Evolutionary conservation across 192 early-diverging fungal species (phyloP).

Genomic region (Dimargaris verticillata): DNA sequence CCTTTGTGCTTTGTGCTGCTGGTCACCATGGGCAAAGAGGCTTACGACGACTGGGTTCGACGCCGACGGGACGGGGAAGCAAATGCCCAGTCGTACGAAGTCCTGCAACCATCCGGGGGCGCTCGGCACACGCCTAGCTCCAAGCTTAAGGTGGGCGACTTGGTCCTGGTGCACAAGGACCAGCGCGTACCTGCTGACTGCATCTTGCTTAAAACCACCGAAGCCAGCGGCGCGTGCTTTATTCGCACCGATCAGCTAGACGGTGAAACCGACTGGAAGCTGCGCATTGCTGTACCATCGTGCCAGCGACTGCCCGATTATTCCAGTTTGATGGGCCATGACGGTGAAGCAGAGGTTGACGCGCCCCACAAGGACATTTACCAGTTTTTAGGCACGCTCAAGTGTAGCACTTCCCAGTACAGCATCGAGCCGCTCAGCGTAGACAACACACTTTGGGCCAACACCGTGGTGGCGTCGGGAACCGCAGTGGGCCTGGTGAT

Average conservation of each 20-base stretch:
- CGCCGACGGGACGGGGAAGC: conserved; percentile 71
- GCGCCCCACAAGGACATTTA: conserved; percentile 89
- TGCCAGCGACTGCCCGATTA: conserved; percentile 55
- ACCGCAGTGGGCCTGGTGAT: conserved; percentile 69
- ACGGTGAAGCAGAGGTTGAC: conserved; percentile 73
- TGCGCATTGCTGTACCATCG: conserved; percentile 67
- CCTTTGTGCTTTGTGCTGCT: conserved; percentile 79
- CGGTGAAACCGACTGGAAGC: conserved; percentile 96
- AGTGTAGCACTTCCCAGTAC: conserved; percentile 5
- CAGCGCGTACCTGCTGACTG: conserved; percentile 85
- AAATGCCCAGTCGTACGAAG: conserved; percentile 67
- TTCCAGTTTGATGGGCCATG: conserved; percentile 36
- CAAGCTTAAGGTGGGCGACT: conserved; percentile 75
- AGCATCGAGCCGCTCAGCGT: conserved; percentile 49
- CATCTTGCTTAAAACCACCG: conserved; percentile 69
- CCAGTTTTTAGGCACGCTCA: conserved; percentile 65
- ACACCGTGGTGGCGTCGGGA: conserved; percentile 87
- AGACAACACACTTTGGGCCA: conserved; percentile 90
- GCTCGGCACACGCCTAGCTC: conserved; percentile 50
- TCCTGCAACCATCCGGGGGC: conserved; percentile 39
- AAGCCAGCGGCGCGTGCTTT: conserved; percentile 74
- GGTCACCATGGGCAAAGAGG: conserved; percentile 87
- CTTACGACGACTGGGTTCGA: conserved; percentile 72
- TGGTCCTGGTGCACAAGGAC: conserved; percentile 72
- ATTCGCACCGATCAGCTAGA: conserved; percentile 94